These are phyloP conservation scores for Helianthus tuberosus DNA, from an alignment of 129 eudicot genomes.

Conservation along the genomic window DNA sequence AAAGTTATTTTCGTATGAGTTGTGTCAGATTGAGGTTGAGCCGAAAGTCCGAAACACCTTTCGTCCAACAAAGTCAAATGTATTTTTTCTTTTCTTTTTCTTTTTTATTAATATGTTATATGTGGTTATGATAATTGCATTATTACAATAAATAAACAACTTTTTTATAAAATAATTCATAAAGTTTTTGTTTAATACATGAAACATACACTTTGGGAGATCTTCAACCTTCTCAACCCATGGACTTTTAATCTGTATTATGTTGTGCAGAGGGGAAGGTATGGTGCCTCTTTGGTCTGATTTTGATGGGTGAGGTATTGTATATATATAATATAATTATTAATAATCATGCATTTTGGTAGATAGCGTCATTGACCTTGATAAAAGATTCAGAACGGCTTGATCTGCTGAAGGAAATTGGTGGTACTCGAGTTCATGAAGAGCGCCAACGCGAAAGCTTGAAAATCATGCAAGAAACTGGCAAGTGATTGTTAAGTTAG, in stretches of 20 bases:
- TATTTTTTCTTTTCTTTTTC: too few species aligned
- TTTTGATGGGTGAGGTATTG: constrained; percentile 1
- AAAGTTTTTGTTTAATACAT: too few species aligned
- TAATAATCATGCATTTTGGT: constrained; percentile 15
- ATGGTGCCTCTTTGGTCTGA: constrained; percentile 26
- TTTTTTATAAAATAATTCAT: too few species aligned
- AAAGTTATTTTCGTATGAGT: too few species aligned
- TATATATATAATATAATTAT: not conserved
- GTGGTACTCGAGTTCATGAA: constrained; percentile 96
- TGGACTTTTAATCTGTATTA: constrained; percentile 79
- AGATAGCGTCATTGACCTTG: constrained; percentile 90
- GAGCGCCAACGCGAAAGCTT: constrained; percentile 96
- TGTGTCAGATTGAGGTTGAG: too few species aligned
- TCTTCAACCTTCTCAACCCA: too few species aligned
- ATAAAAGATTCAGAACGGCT: constrained; percentile 96
- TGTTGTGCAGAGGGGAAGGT: constrained; percentile 98
- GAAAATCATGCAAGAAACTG: constrained; percentile 99
- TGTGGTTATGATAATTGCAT: too few species aligned
- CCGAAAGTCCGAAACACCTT: too few species aligned
- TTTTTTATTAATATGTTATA: too few species aligned
- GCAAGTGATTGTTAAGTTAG: constrained; percentile 45
- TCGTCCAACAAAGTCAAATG: too few species aligned
- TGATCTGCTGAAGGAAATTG: constrained; percentile 94
- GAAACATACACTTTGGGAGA: too few species aligned
- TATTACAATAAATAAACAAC: too few species aligned